Evolutionary conservation across 176 grass and related monocot genomes (phyloP), one percentile per base, ranked within the genome.

Genomic region (Tuctoria greenei): DNA sequence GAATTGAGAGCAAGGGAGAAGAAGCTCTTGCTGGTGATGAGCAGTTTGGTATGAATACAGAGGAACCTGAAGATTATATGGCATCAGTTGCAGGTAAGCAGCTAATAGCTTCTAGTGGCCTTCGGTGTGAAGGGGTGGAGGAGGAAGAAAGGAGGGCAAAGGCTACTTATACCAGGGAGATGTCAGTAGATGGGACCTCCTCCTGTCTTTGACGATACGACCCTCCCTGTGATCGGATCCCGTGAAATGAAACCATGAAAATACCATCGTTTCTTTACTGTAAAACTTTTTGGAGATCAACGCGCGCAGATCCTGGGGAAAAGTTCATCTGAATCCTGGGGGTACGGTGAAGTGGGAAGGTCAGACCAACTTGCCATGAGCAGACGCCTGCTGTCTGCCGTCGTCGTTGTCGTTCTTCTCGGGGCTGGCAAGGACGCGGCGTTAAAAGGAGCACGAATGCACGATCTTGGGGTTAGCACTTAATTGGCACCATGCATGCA

Each of bases 111-210:
- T 21, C 44, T 70, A 39, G 14, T 50, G 34, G 9, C 6, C 35
- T 58, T 72, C 7, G 50, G 54, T 28, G 16, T 3, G 39, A 10
- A 18, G 49, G 18, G 15, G 65, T 76, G 67, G 67, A 55, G 74
- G 82, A 83, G 50, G 58, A 81, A 71, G 66, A 40, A 38, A 59
- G 73, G 66, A 79, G 52, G 61, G 36, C 40, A 58, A 64, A 57
- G 64, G 60, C 31, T 81, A 88, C 83, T 86, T 97, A 97, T 97
- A 88, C 77, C 57, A 79, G 85, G 2, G 64, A 45, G 49, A 57
- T 17, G 73, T 44, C n/a, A 84, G 64, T n/a, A n/a, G n/a, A n/a
- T n/a, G 61, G 83, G 67, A 27, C 49, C 49, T 4, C 1, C 42
- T 39, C 11, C 15, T 31, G 31, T 31, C 66, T 12, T 11, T 7